These are phyloP conservation scores for Irineochytrium annulatum DNA, from an alignment of 192 early-diverging fungal genomes.

Conservation along the genomic window DNA sequence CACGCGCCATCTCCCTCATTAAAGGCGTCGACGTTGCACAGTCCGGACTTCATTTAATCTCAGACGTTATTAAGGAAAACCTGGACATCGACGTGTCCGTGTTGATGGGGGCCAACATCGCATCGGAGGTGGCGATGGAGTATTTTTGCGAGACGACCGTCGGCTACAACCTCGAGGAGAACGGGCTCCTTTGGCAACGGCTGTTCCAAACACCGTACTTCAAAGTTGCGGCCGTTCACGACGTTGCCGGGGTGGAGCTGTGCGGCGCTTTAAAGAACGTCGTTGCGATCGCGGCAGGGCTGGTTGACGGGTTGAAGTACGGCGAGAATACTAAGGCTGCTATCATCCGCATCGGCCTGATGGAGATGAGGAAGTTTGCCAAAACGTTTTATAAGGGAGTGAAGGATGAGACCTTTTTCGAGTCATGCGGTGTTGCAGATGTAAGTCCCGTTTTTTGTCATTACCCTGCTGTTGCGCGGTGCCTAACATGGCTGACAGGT, in stretches of 20 bases:
- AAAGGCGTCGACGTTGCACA: conserved; percentile 76
- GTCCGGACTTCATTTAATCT: conserved; percentile 71
- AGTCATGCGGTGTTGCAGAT: conserved; percentile 95
- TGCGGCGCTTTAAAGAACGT: conserved; percentile 99
- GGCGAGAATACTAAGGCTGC: conserved; percentile 98
- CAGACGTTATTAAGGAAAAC: conserved; percentile 74
- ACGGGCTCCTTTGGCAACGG: conserved; percentile 74
- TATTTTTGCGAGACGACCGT: conserved; percentile 96
- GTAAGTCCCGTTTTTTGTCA: conserved; percentile 32
- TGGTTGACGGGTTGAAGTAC: conserved; percentile 87
- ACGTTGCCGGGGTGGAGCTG: conserved; percentile 90
- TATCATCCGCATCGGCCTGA: conserved; percentile 89
- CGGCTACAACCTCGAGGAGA: conserved; percentile 48
- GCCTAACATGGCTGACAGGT: too few species aligned
- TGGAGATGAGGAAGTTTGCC: conserved; percentile 93
- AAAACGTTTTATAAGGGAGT: conserved; percentile 77
- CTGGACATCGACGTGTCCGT: conserved; percentile 76
- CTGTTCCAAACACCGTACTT: conserved; percentile 89
- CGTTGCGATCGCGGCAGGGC: conserved; percentile 93
- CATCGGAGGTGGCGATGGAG: conserved; percentile 88
- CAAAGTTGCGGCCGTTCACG: conserved; percentile 71
- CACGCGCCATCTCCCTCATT: conserved; percentile 91
- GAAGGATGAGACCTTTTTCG: conserved; percentile 93
- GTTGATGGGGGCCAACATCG: conserved; percentile 96
- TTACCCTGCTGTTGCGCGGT: background rate